Conservation (phyloP, 345 rosid genomes). For the Eutrema yunnanense region DNA sequence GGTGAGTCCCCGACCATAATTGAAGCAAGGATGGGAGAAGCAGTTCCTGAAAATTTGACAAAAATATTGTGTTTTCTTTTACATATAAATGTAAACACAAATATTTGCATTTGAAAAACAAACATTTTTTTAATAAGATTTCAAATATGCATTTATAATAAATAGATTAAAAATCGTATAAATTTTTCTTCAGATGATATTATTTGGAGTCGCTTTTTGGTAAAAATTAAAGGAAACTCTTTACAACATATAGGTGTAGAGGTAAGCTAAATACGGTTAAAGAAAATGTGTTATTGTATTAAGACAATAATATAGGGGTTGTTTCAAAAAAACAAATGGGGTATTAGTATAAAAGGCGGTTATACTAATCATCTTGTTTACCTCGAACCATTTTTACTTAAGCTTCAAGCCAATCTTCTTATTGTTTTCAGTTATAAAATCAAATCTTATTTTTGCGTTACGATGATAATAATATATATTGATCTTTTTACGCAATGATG, state of each 20-base stretch:
- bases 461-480: neutral
- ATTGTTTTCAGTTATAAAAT: neutral
- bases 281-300: neutral
- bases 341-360: neutral
- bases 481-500: neutral
- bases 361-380: constrained; percentile 12
- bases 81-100: too few species aligned
- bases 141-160: too few species aligned
- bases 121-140: too few species aligned
- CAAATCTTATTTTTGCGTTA: neutral
- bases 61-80: too few species aligned
- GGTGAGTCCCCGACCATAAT: too few species aligned
- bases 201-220: neutral
- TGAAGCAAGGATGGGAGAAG: too few species aligned
- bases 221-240: neutral
- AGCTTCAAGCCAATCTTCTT: constrained; percentile 14
- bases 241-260: neutral
- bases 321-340: neutral
- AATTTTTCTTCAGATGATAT: neutral
- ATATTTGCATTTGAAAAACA: too few species aligned
- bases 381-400: constrained; percentile 10
- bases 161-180: too few species aligned
- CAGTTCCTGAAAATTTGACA: too few species aligned
- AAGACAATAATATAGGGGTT: neutral
- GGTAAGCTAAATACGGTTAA: constrained; percentile 7